Evolutionary conservation across 2,329 filamentous ascomycete species (phyloP), one percentile per base, ranked within the genome.

Genomic region (Botryotinia globosa): DNA sequence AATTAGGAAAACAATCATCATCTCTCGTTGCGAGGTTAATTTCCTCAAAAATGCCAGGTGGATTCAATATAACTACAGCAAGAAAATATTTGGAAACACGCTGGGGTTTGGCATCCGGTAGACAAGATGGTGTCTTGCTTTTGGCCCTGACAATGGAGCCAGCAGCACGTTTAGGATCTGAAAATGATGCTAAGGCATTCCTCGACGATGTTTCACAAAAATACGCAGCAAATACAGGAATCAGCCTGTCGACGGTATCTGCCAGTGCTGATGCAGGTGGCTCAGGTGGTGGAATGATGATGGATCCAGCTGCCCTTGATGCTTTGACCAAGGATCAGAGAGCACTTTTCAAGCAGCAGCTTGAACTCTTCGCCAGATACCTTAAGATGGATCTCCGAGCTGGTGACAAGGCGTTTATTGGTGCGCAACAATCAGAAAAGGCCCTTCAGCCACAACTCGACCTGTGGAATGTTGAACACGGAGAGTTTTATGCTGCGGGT

Each of bases 21-120:
- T 97, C 94, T 4, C 88, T 99, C 73, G 92, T 99, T 82, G 96
- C 96, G 67, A 92, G 96, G 78, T 86, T 99, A 81, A 96, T 99
- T 61, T 98, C 96, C 2, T 98, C 96, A 44, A 99, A 99, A 85
- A 99, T 99, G 96, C 96, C 96, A 65, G 96, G 95, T 85, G 96
- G 96, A 75, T 99, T 99, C 89, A 99, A 98, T 83, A 98, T 98
- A 82, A 98, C 95, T 80, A 88, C 94, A 20, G 93, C 97, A 64
- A 90, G 96, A 80, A 99, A 99, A 84, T 97, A 99, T 81, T 85
- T 99, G 62, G 95, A 98, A 85, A 94, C 92, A 25, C 89, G 94
- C 82, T 99, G 95, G 94, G 96, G 96, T 72, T 85, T 99, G 73
- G 93, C 87, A 6, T 81, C 91, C 37, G 96, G 96, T 42, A 89